A percentile compares a stretch with the other conserved stretches of the same genome.
These are phyloP conservation scores for Leucocoprinus birnbaumii DNA, from an alignment of 768 basidiomycete genomes.

Conservation along the genomic window DNA sequence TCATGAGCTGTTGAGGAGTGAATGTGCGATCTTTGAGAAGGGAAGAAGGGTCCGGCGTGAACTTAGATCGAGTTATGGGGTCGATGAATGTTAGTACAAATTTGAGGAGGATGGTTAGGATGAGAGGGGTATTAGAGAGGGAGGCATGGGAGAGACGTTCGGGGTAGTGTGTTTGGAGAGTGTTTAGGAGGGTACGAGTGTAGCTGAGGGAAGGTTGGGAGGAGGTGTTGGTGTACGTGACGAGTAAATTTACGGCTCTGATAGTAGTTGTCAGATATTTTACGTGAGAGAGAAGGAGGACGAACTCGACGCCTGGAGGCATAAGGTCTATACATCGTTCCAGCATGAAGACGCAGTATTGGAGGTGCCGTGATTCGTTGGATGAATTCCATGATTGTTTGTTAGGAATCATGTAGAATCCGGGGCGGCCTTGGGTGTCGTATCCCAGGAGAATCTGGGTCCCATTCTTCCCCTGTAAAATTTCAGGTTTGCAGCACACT, in stretches of 20 bases:
- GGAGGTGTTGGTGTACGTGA: conserved; percentile 73
- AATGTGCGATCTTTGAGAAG: conserved; percentile 62
- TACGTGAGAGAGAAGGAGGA: conserved; percentile 8
- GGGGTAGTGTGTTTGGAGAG: conserved; percentile 81
- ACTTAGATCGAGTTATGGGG: conserved; percentile 72
- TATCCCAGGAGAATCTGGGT: conserved; percentile 80
- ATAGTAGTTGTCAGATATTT: not conserved
- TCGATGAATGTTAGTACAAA: conserved; percentile 80
- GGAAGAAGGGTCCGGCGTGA: conserved; percentile 70
- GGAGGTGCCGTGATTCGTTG: conserved; percentile 62
- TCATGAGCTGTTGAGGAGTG: conserved; percentile 65
- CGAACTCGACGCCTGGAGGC: conserved; percentile 79
- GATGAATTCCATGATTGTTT: conserved; percentile 67
- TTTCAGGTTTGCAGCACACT: not conserved
- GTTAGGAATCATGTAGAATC: conserved; percentile 61
- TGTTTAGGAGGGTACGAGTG: conserved; percentile 48
- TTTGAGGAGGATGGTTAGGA: conserved; percentile 73
- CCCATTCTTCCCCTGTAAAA: conserved; percentile 66
- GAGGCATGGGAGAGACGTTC: conserved; percentile 78
- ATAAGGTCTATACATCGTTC: conserved; percentile 77
- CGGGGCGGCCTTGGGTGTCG: conserved; percentile 64
- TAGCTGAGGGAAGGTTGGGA: conserved; percentile 50
- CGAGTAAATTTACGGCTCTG: conserved; percentile 68
- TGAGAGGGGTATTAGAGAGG: conserved; percentile 76
- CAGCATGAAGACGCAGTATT: conserved; percentile 72